phyloP scores from a whole-genome alignment of 805 yeast genomes.

The Candida caryicola region DNA sequence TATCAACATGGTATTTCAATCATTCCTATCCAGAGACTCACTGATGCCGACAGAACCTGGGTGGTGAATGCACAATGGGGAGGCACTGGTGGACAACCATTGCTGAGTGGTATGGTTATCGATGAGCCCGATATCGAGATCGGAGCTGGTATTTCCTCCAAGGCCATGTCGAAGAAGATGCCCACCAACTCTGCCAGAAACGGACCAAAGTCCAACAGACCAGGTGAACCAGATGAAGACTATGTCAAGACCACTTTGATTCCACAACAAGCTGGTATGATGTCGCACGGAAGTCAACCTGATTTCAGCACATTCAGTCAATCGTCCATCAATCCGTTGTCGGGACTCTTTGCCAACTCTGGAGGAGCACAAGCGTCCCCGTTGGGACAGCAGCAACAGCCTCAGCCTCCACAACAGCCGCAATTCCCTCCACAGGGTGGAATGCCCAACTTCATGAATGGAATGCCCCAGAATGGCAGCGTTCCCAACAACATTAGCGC shows the following conservation, averaged over 20 bases:
- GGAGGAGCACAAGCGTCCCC: conserved; percentile 9
- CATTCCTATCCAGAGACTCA: conserved; percentile 81
- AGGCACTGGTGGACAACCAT: conserved; percentile 87
- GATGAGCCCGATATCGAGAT: conserved; percentile 98
- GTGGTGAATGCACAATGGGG: conserved; percentile 91
- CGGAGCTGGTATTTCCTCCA: conserved; percentile 90
- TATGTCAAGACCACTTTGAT: conserved; percentile 34
- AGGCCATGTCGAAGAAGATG: conserved; percentile 88
- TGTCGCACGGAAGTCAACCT: conserved; percentile 37
- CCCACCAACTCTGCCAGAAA: conserved; percentile 84
- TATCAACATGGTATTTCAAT: conserved; percentile 87
- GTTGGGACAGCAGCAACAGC: conserved; percentile 11
- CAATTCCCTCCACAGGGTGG: conserved; percentile 8
- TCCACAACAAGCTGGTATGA: conserved; percentile 19
- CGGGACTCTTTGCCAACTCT: conserved; percentile 41
- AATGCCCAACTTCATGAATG: conserved; percentile 14
- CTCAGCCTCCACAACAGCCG: conserved; percentile 5
- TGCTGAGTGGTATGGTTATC: conserved; percentile 74
- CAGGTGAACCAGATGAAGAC: conserved; percentile 52
- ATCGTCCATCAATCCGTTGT: conserved; percentile 44
- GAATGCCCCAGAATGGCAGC: conserved; percentile 15
- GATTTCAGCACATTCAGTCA: conserved; percentile 34
- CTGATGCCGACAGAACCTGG: conserved; percentile 95
- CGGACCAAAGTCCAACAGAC: conserved; percentile 78
- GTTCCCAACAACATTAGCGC: conserved; percentile 32